Conservation (phyloP, 169 alveolate genomes). For the Hammondia hammondi region DNA sequence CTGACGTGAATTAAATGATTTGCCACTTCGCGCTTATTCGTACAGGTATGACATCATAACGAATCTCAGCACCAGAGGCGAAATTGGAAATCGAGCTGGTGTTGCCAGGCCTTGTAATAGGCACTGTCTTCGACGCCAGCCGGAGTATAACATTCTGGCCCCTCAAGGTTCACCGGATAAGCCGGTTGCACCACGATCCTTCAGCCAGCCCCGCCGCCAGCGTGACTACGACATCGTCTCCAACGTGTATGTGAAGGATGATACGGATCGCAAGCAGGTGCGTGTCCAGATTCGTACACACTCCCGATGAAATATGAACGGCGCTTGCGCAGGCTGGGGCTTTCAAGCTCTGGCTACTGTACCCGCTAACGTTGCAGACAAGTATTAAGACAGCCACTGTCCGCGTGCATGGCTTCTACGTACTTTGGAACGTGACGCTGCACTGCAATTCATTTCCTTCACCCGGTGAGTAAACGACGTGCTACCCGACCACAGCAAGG, state of each 20-base stretch:
- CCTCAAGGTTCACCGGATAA: neutral
- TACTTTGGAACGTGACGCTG: no score
- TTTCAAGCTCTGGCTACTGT: no score
- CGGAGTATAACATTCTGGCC: neutral
- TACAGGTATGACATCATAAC: conserved; percentile 28
- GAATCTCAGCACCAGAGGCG: neutral
- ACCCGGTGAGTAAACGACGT: no score
- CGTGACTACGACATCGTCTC: conserved; percentile 24
- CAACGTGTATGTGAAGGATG: neutral
- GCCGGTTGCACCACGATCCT: neutral
- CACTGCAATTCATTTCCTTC: no score
- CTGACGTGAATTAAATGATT: neutral
- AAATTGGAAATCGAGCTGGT: neutral
- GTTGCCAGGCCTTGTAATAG: neutral
- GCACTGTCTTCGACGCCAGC: neutral
- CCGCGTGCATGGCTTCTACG: no score
- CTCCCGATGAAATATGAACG: no score
- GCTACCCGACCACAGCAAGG: no score
- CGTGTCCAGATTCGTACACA: neutral
- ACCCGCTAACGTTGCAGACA: no score
- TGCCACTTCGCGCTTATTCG: neutral
- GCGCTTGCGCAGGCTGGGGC: no score
- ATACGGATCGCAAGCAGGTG: neutral
- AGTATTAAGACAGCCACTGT: no score
- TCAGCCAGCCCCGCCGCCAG: neutral